These are phyloP conservation scores for Citrus reticulata DNA, from an alignment of 345 rosid species.

Conservation along the genomic window DNA sequence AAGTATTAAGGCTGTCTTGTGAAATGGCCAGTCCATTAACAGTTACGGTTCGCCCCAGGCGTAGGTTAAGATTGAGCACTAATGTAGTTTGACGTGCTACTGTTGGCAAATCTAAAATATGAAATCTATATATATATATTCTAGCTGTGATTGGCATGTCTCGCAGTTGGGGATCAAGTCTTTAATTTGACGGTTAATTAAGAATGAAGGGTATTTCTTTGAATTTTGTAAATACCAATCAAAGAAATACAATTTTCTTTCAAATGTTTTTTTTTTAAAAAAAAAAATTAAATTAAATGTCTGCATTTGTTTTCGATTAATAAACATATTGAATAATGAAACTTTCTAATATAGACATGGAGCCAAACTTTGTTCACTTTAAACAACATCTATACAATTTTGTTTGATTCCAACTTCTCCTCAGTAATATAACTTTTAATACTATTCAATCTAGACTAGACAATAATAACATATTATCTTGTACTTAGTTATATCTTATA, in stretches of 20 bases:
- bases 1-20: constrained; percentile 63
- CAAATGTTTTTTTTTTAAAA: not conserved
- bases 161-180: not conserved
- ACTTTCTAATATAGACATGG: no score
- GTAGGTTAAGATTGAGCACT: not conserved
- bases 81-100: not conserved
- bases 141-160: not conserved
- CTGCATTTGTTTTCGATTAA: not conserved
- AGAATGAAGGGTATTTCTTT: not conserved
- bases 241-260: not conserved
- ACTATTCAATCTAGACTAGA: not conserved
- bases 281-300: not conserved
- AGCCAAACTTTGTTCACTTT: not conserved
- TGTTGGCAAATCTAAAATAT: not conserved
- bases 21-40: constrained; percentile 76
- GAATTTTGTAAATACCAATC: not conserved
- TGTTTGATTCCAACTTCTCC: not conserved
- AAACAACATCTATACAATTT: not conserved
- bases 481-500: no score
- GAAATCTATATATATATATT: not conserved
- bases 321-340: not conserved
- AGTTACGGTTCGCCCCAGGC: constrained; percentile 42
- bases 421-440: not conserved
- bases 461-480: no score
- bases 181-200: not conserved